These are phyloP conservation scores for Juglanconis juglandina DNA, from an alignment of 2,329 filamentous ascomycete genomes.

Conservation along the genomic window DNA sequence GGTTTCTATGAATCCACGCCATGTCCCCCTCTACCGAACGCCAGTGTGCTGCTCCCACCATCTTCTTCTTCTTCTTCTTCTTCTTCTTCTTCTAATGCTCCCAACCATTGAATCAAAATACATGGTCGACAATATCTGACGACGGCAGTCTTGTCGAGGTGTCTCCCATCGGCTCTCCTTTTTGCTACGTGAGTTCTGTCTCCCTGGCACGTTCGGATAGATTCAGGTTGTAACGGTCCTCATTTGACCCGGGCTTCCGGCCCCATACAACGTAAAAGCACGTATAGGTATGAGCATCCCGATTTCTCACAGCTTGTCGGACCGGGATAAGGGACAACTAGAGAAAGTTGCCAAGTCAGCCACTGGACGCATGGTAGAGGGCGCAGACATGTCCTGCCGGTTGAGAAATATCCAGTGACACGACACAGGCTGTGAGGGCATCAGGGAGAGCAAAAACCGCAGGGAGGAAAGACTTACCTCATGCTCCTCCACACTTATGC, in stretches of 20 bases:
- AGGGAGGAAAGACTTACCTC: slow-evolving; percentile 12
- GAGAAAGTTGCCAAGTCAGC: no score
- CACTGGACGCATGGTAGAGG: not conserved
- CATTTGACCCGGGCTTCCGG: slow-evolving; percentile 38
- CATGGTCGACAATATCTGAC: no score
- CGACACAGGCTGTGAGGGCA: not conserved
- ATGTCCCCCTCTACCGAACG: no score
- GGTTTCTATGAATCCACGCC: no score
- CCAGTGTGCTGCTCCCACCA: no score
- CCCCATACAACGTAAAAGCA: slow-evolving; percentile 49
- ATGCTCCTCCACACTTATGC: slow-evolving; percentile 1
- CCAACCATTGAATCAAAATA: no score
- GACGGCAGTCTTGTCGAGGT: not conserved
- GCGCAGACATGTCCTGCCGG: no score
- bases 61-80: no score
- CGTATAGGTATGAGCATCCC: slow-evolving; percentile 46
- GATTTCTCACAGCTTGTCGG: slow-evolving; percentile 44
- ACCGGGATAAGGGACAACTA: slow-evolving; percentile 42
- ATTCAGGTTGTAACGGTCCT: not conserved
- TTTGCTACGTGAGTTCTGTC: not conserved
- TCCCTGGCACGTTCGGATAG: not conserved
- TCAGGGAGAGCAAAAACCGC: not conserved
- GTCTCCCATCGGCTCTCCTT: not conserved
- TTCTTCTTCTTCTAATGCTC: no score
- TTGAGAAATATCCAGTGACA: not conserved